These are phyloP conservation scores for Kodamaea jinghongensis DNA, from an alignment of 805 yeast species.

Conservation along the genomic window DNA sequence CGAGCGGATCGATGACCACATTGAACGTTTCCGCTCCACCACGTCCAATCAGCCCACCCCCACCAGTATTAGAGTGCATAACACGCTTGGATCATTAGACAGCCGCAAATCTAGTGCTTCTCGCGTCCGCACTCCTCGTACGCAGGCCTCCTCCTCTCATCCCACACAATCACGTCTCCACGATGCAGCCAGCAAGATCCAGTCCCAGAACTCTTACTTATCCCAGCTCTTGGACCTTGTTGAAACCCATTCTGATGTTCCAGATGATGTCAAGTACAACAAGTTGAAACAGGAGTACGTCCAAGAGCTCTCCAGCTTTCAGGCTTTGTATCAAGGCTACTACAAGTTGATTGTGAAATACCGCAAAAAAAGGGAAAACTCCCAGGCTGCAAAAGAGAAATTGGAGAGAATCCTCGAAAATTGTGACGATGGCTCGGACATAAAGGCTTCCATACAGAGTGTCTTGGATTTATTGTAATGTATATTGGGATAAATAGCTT, in stretches of 20 bases:
- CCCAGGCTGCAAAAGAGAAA: no score
- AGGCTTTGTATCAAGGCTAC: constrained; percentile 30
- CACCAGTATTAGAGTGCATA: neutral
- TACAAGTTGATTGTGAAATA: constrained; percentile 28
- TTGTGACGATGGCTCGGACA: no score
- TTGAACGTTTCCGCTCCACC: constrained; percentile 20
- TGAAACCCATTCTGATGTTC: constrained; percentile 13
- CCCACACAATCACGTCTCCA: neutral
- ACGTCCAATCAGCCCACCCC: constrained; percentile 14
- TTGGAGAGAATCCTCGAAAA: no score
- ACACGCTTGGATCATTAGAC: neutral
- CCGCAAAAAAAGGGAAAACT: constrained; percentile 9
- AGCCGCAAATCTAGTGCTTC: neutral
- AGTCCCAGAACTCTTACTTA: constrained; percentile 19
- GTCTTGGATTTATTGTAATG: no score
- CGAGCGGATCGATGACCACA: constrained; percentile 6
- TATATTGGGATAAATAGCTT: no score
- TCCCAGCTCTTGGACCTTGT: constrained; percentile 20
- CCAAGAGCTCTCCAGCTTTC: constrained; percentile 26
- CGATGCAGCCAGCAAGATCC: constrained; percentile 10
- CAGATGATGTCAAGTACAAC: constrained; percentile 16
- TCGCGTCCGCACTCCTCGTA: no score
- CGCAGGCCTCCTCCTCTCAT: no score
- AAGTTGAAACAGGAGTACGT: constrained; percentile 26
- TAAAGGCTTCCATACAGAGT: no score